Evolutionary conservation across 1,284 basidiomycete species (phyloP), one percentile per base, ranked within the genome.

Genomic region (Cryptococcus hybrid): DNA sequence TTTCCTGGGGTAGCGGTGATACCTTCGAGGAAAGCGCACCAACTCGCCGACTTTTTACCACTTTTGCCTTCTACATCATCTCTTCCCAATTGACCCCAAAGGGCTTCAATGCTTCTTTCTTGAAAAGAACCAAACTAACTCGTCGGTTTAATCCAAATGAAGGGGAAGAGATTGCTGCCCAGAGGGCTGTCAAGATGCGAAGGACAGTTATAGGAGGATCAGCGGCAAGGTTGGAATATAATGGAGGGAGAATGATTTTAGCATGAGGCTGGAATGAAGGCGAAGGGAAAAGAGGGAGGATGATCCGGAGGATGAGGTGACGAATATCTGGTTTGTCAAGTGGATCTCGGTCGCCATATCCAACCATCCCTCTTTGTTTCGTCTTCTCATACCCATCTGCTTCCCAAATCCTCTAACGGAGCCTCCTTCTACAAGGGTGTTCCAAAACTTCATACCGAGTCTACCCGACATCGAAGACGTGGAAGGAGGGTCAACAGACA

Each of bases 1-100:
- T 82, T 80, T 0, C 91, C 91, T 0, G 90, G 89, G 34, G 85
- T 85, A 0, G 90, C 88, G 65, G 88, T 90, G n/a, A 92, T 84
- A 7, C 88, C 89, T 46, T 95, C 83, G 5, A 97, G 78, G 88
- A 84, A 0, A 92, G 82, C 0, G 89, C 0, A 85, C 86, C 5
- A 96, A 81, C 60, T 95, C 88, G 0, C 90, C 90, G 0, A 90
- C 58, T 18, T 18, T 85, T 76, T 57, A 49, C 72, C 66, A 7
- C 70, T 60, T 51, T 64, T 64, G 81, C 80, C 61, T 66, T 90
- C 88, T 53, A 77, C 82, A 42, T 85, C 85, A 64, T 90, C 88
- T 11, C 81, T 84, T 65, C 86, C 86, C 82, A 90, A 89, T 66
- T 89, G 86, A 62, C 88, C 85, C 49, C 93, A 83, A 36, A 91